Evolutionary conservation across 257 asterid genomes (phyloP).

Genomic region (Gentiana dahurica): DNA sequence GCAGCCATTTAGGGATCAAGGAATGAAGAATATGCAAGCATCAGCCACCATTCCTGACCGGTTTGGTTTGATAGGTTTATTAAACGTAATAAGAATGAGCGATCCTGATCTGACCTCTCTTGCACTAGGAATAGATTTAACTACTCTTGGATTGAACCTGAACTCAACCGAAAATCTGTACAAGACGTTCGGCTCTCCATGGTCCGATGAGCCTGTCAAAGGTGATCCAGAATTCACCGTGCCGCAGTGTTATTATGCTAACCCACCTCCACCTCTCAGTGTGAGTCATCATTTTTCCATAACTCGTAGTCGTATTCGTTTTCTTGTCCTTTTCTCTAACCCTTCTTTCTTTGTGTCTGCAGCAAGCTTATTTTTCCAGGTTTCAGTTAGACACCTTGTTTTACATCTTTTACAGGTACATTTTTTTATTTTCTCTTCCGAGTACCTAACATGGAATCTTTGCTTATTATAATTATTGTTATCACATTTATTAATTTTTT

Average conservation of each 20-base stretch:
- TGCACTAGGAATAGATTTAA: conserved; percentile 91
- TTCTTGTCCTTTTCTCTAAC: conserved; percentile 22
- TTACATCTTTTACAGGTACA: conserved; percentile 77
- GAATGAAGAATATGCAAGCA: conserved; percentile 58
- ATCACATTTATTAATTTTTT: conserved; percentile 10
- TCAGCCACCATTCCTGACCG: conserved; percentile 57
- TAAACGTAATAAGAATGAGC: conserved; percentile 78
- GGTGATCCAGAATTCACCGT: conserved; percentile 90
- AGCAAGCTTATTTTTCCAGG: conserved; percentile 84
- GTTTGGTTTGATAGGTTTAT: conserved; percentile 83
- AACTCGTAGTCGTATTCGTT: neutral
- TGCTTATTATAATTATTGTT: neutral
- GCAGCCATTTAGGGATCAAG: conserved; percentile 86
- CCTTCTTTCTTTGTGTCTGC: conserved; percentile 25
- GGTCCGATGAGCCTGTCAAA: conserved; percentile 93
- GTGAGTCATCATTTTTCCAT: conserved; percentile 34
- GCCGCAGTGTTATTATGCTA: conserved; percentile 86
- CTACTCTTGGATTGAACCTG: conserved; percentile 90
- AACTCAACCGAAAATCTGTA: conserved; percentile 83
- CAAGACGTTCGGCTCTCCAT: conserved; percentile 86
- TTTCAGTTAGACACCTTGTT: conserved; percentile 81
- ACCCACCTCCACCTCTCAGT: conserved; percentile 71
- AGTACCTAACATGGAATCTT: neutral
- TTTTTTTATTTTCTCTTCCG: too few relatives aligned
- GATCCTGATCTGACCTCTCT: conserved; percentile 86